phyloP scores from a whole-genome alignment of 306 rosid genomes.

The Dryas octopetala region DNA sequence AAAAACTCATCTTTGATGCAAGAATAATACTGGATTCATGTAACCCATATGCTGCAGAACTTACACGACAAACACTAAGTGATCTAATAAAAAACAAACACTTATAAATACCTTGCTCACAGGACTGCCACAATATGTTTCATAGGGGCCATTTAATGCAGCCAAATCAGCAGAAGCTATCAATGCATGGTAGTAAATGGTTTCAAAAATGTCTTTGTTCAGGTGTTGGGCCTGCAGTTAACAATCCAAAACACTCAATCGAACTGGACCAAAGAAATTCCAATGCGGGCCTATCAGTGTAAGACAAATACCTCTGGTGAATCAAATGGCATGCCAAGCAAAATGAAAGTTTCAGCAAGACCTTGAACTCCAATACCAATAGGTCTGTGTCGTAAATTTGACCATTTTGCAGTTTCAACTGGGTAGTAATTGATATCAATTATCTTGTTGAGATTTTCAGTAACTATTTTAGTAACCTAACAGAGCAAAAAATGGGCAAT shows the following conservation, averaged over 20 bases:
- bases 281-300: background rate
- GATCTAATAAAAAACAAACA: background rate
- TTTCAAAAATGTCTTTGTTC: slow-evolving; percentile 83
- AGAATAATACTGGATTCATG: too few species aligned
- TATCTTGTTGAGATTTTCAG: slow-evolving; percentile 71
- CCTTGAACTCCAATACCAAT: slow-evolving; percentile 96
- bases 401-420: slow-evolving; percentile 65
- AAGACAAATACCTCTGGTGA: slow-evolving; percentile 68
- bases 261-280: background rate
- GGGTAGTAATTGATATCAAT: slow-evolving; percentile 88
- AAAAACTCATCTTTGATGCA: too few species aligned
- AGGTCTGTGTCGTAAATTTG: slow-evolving; percentile 80
- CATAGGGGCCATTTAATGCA: slow-evolving; percentile 66
- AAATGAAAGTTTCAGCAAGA: slow-evolving; percentile 87
- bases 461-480: slow-evolving; percentile 63
- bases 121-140: slow-evolving; percentile 70
- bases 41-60: background rate
- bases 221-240: slow-evolving; percentile 75
- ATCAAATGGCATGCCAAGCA: slow-evolving; percentile 89
- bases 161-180: slow-evolving; percentile 70
- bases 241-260: slow-evolving; percentile 8
- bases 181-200: slow-evolving; percentile 77
- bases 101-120: slow-evolving; percentile 55
- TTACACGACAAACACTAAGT: background rate
- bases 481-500: background rate